These are phyloP conservation scores for Adansonia rubrostipa DNA, from an alignment of 441 rosid genomes.

Conservation along the genomic window DNA sequence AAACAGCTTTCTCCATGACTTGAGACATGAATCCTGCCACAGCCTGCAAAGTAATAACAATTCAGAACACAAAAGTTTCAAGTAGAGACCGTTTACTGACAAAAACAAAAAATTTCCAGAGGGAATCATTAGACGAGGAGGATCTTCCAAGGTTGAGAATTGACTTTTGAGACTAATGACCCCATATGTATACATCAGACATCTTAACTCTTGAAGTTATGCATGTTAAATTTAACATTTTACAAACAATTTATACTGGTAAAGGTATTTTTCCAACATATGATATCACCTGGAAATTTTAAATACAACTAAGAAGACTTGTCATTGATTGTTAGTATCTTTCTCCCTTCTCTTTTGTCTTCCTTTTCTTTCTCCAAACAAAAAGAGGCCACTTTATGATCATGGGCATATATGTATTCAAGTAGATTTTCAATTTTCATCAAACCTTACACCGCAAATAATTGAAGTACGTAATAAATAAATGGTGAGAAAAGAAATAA, in stretches of 20 bases:
- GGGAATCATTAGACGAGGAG: not conserved
- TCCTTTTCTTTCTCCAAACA: not conserved
- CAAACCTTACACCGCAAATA: not conserved
- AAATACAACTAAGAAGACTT: not conserved
- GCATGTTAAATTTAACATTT: not conserved
- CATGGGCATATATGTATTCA: not conserved
- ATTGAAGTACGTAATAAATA: not conserved
- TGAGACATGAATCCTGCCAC: slow-evolving; percentile 75
- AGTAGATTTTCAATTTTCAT: not conserved
- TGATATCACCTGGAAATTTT: not conserved
- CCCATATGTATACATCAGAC: not conserved
- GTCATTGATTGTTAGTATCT: not conserved
- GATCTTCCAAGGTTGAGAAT: not conserved
- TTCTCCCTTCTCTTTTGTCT: not conserved
- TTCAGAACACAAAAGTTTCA: slow-evolving; percentile 10
- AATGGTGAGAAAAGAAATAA: not conserved
- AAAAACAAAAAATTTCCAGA: not conserved
- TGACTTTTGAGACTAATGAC: not conserved
- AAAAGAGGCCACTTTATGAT: not conserved
- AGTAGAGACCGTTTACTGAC: not conserved
- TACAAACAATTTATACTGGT: not conserved
- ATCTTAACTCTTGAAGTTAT: not conserved
- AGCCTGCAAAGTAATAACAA: slow-evolving; percentile 50
- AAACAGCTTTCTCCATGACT: slow-evolving; percentile 50
- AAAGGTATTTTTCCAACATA: slow-evolving; percentile 1